phyloP scores from a whole-genome alignment of 257 asterid species.

The Solanum microdontum region DNA sequence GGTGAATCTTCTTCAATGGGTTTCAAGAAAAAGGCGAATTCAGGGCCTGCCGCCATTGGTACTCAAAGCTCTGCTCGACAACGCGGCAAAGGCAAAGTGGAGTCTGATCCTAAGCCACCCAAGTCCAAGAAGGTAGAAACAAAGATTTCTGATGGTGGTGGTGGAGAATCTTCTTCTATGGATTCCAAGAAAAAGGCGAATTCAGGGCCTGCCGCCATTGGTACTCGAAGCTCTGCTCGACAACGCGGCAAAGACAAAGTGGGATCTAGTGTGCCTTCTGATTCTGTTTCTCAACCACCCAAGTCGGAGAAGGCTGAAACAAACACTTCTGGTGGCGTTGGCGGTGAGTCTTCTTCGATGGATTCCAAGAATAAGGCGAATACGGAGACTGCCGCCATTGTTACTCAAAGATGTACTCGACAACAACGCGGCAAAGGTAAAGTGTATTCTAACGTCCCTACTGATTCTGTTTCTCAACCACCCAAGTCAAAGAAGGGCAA shows the following conservation, averaged over 20 bases:
- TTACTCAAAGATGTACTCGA: not conserved
- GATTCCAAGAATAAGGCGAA: not conserved
- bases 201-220: not conserved
- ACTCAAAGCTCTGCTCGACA: not conserved
- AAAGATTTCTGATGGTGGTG: not conserved
- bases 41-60: not conserved
- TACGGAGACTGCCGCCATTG: not conserved
- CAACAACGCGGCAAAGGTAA: not conserved
- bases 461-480: not conserved
- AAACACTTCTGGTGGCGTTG: not conserved
- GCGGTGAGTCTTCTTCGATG: not conserved
- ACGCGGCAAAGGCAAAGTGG: not conserved
- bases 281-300: not conserved
- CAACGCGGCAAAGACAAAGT: not conserved
- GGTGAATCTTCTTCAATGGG: not conserved
- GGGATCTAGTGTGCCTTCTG: not conserved
- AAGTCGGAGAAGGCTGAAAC: not conserved
- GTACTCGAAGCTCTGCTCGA: not conserved
- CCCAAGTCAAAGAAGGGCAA: too few relatives aligned
- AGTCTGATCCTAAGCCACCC: not conserved
- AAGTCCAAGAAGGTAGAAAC: not conserved
- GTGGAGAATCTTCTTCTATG: not conserved
- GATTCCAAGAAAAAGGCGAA: not conserved
- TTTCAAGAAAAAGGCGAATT: not conserved
- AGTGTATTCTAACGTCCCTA: not conserved